Evolutionary conservation across 805 yeast species (phyloP).

Genomic region (Saccharomycopsis sp.): DNA sequence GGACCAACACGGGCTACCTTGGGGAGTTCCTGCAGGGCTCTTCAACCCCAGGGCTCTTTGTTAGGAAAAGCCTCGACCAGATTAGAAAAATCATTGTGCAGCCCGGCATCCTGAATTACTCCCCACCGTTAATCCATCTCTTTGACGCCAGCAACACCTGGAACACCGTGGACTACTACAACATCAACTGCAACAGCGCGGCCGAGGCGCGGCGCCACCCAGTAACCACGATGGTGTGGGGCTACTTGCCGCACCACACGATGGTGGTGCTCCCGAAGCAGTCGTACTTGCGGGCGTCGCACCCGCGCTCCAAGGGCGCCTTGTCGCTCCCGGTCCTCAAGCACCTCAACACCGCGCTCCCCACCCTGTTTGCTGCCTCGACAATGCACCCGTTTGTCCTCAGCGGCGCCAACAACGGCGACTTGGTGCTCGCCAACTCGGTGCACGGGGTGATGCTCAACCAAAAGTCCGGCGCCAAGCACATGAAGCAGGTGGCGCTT

Average conservation of each 20-base stretch:
- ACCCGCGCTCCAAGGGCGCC: background rate
- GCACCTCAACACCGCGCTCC: background rate
- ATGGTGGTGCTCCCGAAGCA: background rate
- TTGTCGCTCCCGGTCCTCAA: background rate
- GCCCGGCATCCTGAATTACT: constrained; percentile 30
- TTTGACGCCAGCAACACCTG: constrained; percentile 37
- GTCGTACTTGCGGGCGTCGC: background rate
- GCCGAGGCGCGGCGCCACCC: constrained; percentile 17
- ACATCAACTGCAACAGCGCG: constrained; percentile 27
- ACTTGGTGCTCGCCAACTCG: constrained; percentile 4
- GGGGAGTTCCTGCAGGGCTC: constrained; percentile 38
- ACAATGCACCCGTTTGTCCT: constrained; percentile 11
- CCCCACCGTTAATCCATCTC: constrained; percentile 28
- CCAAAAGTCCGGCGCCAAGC: background rate
- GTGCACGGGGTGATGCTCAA: background rate
- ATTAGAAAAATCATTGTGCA: constrained; percentile 27
- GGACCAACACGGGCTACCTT: constrained; percentile 49
- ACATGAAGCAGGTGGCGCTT: background rate
- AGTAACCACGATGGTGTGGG: background rate
- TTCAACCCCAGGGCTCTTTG: constrained; percentile 30
- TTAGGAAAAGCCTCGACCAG: constrained; percentile 32
- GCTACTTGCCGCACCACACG: background rate
- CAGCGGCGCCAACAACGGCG: constrained; percentile 11
- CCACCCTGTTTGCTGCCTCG: constrained; percentile 2
- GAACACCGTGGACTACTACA: constrained; percentile 29